Percentiles rank a stretch among this genome's conserved stretches.
Conservation (phyloP, 768 basidiomycete genomes). For the Boletus pseudo-olivaceus region DNA sequence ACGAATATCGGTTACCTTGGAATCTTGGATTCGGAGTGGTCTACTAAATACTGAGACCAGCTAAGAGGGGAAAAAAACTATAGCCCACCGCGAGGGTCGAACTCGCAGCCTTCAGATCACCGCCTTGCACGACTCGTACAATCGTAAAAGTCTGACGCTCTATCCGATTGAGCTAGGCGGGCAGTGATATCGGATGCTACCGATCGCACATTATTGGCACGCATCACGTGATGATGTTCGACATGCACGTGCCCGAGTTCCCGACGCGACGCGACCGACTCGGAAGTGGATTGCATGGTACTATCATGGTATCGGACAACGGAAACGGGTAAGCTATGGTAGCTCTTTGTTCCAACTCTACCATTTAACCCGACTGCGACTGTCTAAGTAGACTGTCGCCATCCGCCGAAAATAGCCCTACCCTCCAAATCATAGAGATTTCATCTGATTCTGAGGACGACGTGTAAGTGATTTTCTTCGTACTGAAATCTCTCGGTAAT, state of each 20-base stretch:
- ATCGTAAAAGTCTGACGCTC: constrained; percentile 60
- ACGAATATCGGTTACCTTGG: neutral
- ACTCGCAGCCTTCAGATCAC: constrained; percentile 81
- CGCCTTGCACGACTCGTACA: constrained; percentile 35
- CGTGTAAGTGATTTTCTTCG: constrained; percentile 23
- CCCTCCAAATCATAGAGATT: constrained; percentile 49
- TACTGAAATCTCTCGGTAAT: neutral
- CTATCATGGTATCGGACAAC: constrained; percentile 41
- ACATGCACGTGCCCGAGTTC: constrained; percentile 13
- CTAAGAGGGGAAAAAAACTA: constrained; percentile 17
- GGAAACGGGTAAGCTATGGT: constrained; percentile 40
- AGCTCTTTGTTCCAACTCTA: neutral
- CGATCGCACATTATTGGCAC: constrained; percentile 29
- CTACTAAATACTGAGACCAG: no score
- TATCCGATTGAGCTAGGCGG: constrained; percentile 69
- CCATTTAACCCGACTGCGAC: neutral
- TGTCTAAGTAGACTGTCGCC: neutral
- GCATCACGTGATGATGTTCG: constrained; percentile 15
- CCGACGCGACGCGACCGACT: neutral
- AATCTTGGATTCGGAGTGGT: no score
- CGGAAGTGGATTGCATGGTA: neutral
- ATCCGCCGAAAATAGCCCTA: neutral
- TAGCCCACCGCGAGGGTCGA: constrained; percentile 84
- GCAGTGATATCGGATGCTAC: constrained; percentile 31
- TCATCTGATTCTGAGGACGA: constrained; percentile 47